Conservation (phyloP, 352 stramenopile genomes). For the Globisporangium alternatum region DNA sequence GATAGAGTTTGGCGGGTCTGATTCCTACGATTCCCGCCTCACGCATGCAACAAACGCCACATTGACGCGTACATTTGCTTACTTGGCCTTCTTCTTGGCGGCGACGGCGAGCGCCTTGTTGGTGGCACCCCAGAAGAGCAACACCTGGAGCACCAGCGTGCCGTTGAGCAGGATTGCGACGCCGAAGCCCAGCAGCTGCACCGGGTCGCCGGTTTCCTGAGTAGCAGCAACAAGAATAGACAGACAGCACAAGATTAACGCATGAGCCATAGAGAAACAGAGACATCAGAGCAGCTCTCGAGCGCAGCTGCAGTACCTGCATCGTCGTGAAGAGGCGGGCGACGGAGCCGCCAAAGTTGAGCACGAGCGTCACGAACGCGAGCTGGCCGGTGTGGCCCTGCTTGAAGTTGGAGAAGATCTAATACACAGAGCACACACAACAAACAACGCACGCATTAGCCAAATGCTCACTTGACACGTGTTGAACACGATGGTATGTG, state of each 20-base stretch:
- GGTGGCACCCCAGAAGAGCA: conserved; percentile 81
- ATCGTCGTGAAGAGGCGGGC: conserved; percentile 87
- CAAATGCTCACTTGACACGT: background rate
- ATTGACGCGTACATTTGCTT: conserved; percentile 5
- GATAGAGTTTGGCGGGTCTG: background rate
- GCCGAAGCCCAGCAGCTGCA: conserved; percentile 66
- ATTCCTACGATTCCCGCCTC: background rate
- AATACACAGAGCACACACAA: conserved; percentile 5
- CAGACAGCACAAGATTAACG: background rate
- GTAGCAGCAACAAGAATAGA: background rate
- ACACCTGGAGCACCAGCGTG: conserved; percentile 72
- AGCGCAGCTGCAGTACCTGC: conserved; percentile 31
- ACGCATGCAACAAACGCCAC: background rate
- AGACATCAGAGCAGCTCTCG: background rate
- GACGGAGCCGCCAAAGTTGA: conserved; percentile 79
- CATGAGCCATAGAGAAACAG: background rate
- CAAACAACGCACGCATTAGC: conserved; percentile 2
- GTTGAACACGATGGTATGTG: conserved; percentile 1
- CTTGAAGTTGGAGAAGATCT: conserved; percentile 88
- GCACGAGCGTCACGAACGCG: conserved; percentile 79
- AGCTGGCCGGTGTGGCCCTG: conserved; percentile 89
- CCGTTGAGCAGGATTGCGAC: conserved; percentile 78
- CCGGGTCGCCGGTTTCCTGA: conserved; percentile 72
- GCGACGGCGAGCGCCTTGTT: conserved; percentile 62
- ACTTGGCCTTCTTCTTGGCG: conserved; percentile 73